These are phyloP conservation scores for Penicillium sp. DNA, from an alignment of 2,329 filamentous ascomycete species.

Conservation along the genomic window DNA sequence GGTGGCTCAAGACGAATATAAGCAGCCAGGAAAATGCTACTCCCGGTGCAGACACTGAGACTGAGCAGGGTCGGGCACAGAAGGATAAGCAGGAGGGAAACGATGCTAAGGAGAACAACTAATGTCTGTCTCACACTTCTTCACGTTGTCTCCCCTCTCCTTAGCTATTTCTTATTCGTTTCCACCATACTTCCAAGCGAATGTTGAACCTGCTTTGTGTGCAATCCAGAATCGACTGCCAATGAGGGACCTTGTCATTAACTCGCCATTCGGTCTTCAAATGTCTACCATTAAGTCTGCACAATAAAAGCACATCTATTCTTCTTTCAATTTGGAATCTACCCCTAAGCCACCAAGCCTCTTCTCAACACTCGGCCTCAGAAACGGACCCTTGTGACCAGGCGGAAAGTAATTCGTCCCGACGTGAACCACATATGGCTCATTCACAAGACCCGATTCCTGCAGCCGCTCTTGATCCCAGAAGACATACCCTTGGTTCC, in stretches of 20 bases:
- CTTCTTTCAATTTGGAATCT: background rate
- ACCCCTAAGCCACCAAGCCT: background rate
- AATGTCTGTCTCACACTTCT: background rate
- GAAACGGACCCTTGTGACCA: background rate
- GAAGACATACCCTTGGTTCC: slow-evolving; percentile 3
- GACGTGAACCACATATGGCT: background rate
- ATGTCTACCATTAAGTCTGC: too few relatives aligned
- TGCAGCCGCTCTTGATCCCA: background rate
- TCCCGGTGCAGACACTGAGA: background rate
- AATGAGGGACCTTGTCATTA: background rate
- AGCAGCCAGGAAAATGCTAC: background rate
- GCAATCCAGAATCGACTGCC: background rate
- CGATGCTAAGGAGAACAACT: background rate
- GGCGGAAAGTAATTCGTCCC: background rate
- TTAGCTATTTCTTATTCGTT: background rate
- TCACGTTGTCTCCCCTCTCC: background rate
- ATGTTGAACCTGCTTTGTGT: background rate
- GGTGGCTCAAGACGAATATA: background rate
- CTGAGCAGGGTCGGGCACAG: background rate
- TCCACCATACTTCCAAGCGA: background rate
- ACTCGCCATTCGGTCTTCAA: background rate
- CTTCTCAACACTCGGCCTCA: background rate
- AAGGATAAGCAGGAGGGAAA: background rate
- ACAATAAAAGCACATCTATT: background rate
- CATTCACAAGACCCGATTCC: background rate